Percentiles rank a stretch among this genome's conserved stretches.
Evolutionary conservation across 2,329 filamentous ascomycete species (phyloP).

Genomic region (Neonectria sp.): DNA sequence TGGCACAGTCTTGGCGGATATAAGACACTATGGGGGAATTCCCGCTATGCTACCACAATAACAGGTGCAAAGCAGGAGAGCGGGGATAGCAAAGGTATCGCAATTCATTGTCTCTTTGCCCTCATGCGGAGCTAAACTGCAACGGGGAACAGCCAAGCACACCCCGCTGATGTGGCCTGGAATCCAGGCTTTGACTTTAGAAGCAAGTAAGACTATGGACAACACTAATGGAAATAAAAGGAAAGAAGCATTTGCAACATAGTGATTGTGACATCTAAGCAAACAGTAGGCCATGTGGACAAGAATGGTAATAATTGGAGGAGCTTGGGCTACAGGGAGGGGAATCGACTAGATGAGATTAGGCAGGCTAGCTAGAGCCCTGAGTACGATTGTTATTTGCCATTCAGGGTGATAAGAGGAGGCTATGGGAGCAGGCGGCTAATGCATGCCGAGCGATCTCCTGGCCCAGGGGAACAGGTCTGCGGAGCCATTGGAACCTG

Average conservation of each 20-base stretch:
- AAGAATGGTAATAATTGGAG: neutral
- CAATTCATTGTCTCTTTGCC: neutral
- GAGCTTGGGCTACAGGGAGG: neutral
- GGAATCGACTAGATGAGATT: neutral
- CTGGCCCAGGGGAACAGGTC: neutral
- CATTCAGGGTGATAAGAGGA: neutral
- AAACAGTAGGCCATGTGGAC: neutral
- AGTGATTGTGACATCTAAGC: neutral
- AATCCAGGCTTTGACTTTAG: neutral
- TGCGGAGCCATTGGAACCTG: neutral
- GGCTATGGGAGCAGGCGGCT: neutral
- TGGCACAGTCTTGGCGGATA: neutral
- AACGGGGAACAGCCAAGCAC: neutral
- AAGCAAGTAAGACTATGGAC: neutral
- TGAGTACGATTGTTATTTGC: neutral
- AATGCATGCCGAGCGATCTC: neutral
- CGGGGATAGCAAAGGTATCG: neutral
- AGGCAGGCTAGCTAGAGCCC: neutral
- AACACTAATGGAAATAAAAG: neutral
- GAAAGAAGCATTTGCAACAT: neutral
- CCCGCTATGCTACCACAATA: neutral
- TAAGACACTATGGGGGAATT: neutral
- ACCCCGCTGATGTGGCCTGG: neutral
- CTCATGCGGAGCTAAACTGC: neutral
- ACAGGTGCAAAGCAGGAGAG: neutral